phyloP scores from a whole-genome alignment of 2,329 filamentous ascomycete species.

The Colletotrichum sidae region DNA sequence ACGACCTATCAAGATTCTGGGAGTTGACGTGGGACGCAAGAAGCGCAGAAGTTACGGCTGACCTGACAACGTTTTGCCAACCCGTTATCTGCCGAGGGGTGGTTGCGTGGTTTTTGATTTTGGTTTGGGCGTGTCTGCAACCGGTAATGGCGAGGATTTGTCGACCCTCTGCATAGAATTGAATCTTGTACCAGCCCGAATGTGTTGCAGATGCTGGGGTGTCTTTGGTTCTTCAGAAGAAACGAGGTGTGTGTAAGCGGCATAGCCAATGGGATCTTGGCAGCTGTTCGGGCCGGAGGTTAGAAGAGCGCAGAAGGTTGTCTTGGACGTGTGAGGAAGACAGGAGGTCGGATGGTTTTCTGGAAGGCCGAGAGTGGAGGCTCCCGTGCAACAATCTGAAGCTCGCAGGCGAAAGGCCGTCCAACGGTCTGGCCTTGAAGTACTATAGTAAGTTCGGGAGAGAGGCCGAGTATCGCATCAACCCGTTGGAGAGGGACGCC shows the following conservation, averaged over 20 bases:
- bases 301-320: slow-evolving; percentile 11
- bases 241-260: neutral
- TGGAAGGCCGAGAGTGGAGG: slow-evolving; percentile 7
- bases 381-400: too few species aligned
- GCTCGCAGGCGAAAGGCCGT: too few species aligned
- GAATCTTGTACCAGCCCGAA: slow-evolving; percentile 10
- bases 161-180: neutral
- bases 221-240: slow-evolving; percentile 23
- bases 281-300: neutral
- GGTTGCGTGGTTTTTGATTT: slow-evolving; percentile 4
- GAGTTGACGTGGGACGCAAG: slow-evolving; percentile 29
- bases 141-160: slow-evolving; percentile 4
- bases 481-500: slow-evolving; percentile 26
- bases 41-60: slow-evolving; percentile 15
- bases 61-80: slow-evolving; percentile 24
- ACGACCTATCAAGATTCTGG: slow-evolving; percentile 24
- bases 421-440: too few species aligned
- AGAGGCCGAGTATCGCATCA: slow-evolving; percentile 21
- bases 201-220: slow-evolving; percentile 25
- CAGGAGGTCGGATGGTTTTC: slow-evolving; percentile 8
- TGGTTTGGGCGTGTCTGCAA: slow-evolving; percentile 13
- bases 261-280: slow-evolving; percentile 15
- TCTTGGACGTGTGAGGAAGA: slow-evolving; percentile 15
- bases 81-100: slow-evolving; percentile 30
- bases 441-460: slow-evolving; percentile 10